phyloP scores from a whole-genome alignment of 179 eudicot species.

The Nepenthes alata region DNA sequence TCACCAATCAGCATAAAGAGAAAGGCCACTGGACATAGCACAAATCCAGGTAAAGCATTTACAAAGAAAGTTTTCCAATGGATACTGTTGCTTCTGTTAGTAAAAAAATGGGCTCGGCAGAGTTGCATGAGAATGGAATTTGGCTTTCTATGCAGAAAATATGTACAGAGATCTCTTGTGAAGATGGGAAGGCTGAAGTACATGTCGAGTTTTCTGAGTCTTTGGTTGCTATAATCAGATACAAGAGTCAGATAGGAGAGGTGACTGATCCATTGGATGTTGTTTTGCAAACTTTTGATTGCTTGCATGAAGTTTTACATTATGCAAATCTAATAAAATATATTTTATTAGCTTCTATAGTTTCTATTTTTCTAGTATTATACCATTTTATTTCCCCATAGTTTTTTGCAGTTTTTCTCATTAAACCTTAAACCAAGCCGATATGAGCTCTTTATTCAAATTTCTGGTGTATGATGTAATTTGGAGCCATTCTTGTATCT shows the following conservation, averaged over 20 bases:
- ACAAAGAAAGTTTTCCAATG: slow-evolving; percentile 14
- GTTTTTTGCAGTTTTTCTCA: too few species aligned
- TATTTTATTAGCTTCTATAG: too few species aligned
- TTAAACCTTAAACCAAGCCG: too few species aligned
- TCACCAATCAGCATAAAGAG: too few species aligned
- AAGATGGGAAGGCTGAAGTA: slow-evolving; percentile 31
- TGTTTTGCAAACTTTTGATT: slow-evolving; percentile 26
- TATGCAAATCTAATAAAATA: too few species aligned
- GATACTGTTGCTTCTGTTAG: slow-evolving; percentile 16
- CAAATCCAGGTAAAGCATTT: slow-evolving; percentile 39
- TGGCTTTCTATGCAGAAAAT: slow-evolving; percentile 32
- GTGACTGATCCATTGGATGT: slow-evolving; percentile 23
- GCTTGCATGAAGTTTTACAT: slow-evolving; percentile 27
- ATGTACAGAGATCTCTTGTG: slow-evolving; percentile 21
- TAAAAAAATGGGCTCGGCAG: slow-evolving; percentile 27
- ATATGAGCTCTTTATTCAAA: too few species aligned
- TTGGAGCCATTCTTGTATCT: too few species aligned
- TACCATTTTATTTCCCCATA: too few species aligned
- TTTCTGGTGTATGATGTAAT: too few species aligned
- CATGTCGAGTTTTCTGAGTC: slow-evolving; percentile 30
- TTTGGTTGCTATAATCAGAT: slow-evolving; percentile 29
- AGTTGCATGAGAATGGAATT: slow-evolving; percentile 44
- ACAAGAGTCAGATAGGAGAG: slow-evolving; percentile 26
- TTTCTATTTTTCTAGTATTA: too few species aligned
- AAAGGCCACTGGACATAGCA: too few species aligned